These are phyloP conservation scores for Wickerhamomyces sydowiorum DNA, from an alignment of 805 yeast genomes.

Conservation along the genomic window DNA sequence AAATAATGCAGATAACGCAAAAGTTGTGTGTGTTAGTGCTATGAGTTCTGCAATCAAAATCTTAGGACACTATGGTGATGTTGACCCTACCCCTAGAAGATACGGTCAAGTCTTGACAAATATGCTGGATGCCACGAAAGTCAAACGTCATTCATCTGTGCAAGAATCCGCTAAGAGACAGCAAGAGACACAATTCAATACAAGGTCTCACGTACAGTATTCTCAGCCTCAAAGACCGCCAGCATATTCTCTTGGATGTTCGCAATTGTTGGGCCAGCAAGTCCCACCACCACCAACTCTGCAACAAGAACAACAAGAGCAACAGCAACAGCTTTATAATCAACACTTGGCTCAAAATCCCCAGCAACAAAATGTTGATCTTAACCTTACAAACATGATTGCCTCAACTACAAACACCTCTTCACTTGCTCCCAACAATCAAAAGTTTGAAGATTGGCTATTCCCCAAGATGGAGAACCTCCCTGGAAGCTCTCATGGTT, in stretches of 20 bases:
- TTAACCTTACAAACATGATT: background rate
- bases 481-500: background rate
- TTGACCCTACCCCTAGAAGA: constrained; percentile 15
- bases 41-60: constrained; percentile 17
- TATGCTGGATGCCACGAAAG: constrained; percentile 14
- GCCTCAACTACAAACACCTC: background rate
- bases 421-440: background rate
- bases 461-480: constrained; percentile 12
- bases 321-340: background rate
- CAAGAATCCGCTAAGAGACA: background rate
- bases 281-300: too few relatives aligned
- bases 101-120: constrained; percentile 11
- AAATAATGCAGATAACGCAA: constrained; percentile 3
- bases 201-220: background rate
- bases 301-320: background rate
- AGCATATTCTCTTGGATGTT: background rate
- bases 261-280: too few relatives aligned
- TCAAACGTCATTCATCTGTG: background rate
- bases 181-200: background rate
- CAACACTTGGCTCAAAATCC: background rate
- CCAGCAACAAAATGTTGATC: background rate
- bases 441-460: constrained; percentile 19
- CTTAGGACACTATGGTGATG: constrained; percentile 12
- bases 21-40: constrained; percentile 12
- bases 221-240: background rate